Evolutionary conservation across 192 early-diverging fungal genomes (phyloP).

Genomic region (Dissophora ornata): DNA sequence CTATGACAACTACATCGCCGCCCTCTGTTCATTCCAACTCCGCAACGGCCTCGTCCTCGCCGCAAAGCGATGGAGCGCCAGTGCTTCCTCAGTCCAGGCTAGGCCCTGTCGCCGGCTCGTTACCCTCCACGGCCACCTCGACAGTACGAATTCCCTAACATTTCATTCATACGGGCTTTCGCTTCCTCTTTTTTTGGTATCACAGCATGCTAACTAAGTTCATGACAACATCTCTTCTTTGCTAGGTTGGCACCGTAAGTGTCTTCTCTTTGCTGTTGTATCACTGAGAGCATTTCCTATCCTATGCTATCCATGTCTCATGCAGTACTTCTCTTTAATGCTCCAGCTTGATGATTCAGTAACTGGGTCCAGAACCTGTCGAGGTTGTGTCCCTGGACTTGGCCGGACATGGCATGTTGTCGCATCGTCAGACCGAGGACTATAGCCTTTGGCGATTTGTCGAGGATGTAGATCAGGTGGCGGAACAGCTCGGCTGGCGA

Average conservation of each 20-base stretch:
- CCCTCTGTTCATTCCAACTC: conserved; percentile 26
- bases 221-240: neutral
- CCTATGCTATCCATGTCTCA: too few species aligned
- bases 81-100: neutral
- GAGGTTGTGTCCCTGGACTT: conserved; percentile 42
- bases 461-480: conserved; percentile 35
- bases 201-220: too few species aligned
- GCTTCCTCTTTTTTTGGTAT: too few species aligned
- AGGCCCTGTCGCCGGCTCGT: conserved; percentile 38
- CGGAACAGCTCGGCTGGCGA: conserved; percentile 29
- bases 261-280: too few species aligned
- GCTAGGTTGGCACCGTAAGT: conserved; percentile 19
- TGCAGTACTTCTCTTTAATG: too few species aligned
- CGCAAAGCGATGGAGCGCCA: conserved; percentile 37
- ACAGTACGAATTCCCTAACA: conserved; percentile 28
- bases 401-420: conserved; percentile 40
- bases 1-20: too few species aligned
- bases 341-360: conserved; percentile 2
- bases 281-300: too few species aligned
- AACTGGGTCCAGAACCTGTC: conserved; percentile 41
- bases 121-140: conserved; percentile 40
- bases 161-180: too few species aligned
- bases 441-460: conserved; percentile 46
- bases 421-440: conserved; percentile 31
- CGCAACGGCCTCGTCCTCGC: conserved; percentile 23